A percentile compares a stretch with the other conserved stretches of the same genome.
These are phyloP conservation scores for Pecoramyces ruminantium DNA, from an alignment of 192 early-diverging fungal species.

Conservation along the genomic window DNA sequence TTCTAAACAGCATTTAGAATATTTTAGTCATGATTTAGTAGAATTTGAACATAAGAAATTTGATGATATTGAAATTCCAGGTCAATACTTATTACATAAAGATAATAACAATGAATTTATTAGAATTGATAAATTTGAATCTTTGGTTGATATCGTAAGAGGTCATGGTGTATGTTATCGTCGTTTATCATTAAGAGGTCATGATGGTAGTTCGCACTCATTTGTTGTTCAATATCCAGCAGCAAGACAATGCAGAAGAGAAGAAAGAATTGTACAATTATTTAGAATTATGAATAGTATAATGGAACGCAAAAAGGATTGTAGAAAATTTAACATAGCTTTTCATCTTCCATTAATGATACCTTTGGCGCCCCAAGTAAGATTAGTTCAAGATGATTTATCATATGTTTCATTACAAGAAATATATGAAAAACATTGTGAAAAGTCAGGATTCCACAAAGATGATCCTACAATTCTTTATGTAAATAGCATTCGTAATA, in stretches of 20 bases:
- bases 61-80: slow-evolving; percentile 97
- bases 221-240: slow-evolving; percentile 95
- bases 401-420: slow-evolving; percentile 78
- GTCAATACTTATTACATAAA: slow-evolving; percentile 70
- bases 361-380: slow-evolving; percentile 77
- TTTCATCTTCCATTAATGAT: slow-evolving; percentile 85
- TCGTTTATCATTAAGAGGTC: slow-evolving; percentile 70
- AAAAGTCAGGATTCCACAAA: slow-evolving; percentile 50
- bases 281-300: slow-evolving; percentile 83
- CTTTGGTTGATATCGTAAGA: slow-evolving; percentile 72
- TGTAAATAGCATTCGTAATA: slow-evolving; percentile 51
- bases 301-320: slow-evolving; percentile 66
- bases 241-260: slow-evolving; percentile 68
- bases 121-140: slow-evolving; percentile 84
- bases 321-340: slow-evolving; percentile 53
- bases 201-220: slow-evolving; percentile 73
- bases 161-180: slow-evolving; percentile 56
- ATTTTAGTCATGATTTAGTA: slow-evolving; percentile 77
- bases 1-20: slow-evolving; percentile 63
- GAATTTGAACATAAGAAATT: slow-evolving; percentile 99
- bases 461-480: slow-evolving; percentile 77
- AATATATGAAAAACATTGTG: slow-evolving; percentile 81
- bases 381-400: slow-evolving; percentile 83
- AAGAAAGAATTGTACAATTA: slow-evolving; percentile 89
- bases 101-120: slow-evolving; percentile 82